Evolutionary conservation across 192 early-diverging fungal genomes (phyloP).

Genomic region (Podila horticola): DNA sequence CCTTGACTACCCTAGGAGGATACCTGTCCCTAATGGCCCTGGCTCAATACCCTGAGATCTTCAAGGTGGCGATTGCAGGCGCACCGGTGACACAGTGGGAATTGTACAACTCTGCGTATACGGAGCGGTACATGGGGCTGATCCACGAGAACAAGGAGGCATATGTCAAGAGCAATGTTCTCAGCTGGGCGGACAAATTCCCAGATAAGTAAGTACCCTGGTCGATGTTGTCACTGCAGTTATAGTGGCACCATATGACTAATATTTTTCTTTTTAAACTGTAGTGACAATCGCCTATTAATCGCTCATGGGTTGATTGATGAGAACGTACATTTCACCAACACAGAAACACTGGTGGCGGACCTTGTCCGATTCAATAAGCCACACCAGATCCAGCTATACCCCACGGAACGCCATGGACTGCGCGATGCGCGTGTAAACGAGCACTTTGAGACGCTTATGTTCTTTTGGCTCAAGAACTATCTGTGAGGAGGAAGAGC

Average conservation of each 20-base stretch:
- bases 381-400: conserved; percentile 72
- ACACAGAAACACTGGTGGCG: conserved; percentile 67
- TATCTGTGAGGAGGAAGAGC: conserved; percentile 49
- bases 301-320: conserved; percentile 80
- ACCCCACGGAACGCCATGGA: conserved; percentile 82
- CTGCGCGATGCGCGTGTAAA: conserved; percentile 69
- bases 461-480: conserved; percentile 70
- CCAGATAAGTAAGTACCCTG: conserved; percentile 61
- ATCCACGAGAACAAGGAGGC: conserved; percentile 55
- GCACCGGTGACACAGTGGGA: conserved; percentile 82
- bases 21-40: conserved; percentile 75
- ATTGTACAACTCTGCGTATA: conserved; percentile 78
- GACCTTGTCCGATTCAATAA: conserved; percentile 62
- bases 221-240: background rate
- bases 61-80: conserved; percentile 73
- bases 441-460: conserved; percentile 83
- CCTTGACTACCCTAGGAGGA: conserved; percentile 51
- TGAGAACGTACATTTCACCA: conserved; percentile 81
- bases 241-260: conserved; percentile 2
- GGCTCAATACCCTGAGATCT: conserved; percentile 65
- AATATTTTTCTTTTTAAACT: background rate
- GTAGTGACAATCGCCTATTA: conserved; percentile 67
- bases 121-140: conserved; percentile 77
- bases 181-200: conserved; percentile 61
- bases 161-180: conserved; percentile 62